Base-by-base conservation (phyloP, 768 basidiomycete species). In the Porpolomopsis calyptriformis region DNA sequence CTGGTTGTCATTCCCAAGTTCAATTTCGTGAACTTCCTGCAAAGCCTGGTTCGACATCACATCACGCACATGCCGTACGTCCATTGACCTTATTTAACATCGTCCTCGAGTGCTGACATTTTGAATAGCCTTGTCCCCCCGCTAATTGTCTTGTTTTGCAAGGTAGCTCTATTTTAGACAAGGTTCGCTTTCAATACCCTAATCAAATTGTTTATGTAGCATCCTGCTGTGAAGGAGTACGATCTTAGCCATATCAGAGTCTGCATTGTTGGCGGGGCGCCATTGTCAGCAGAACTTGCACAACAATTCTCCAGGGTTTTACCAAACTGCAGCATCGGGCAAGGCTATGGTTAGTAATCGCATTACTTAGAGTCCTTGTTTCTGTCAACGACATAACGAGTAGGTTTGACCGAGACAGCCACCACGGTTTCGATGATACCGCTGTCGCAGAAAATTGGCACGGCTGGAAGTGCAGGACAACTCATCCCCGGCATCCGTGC, bases 1-100 rank as follows among this genome's bases (percentile, higher is more conserved):
- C 34, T 82, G 20, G 78, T 83, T 9, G 66, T 82, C n/a, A 59
- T 82, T 4, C 74, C 80, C 5, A 82, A 77, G 50, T 85, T 85
- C 57, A 76, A 63, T 53, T 79, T 82, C 49, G 51, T 58, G 18
- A 64, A 70, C 4, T 78, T 76, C 51, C 58, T 85, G 47, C 59
- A 72, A 37, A 80, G 77, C 60, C 77, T 84, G 25, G 64, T 70
- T 24, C 70, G 68, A 16, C 70, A 83, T 60, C 68, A 64, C 29
- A 77, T 83, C 49, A 71, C 66, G 3, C 73, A 81, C 50, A 61
- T 79, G n/a, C 59, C 71, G 49, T 80, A 74, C 48, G 71, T 85
- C 37, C 59, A 65, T 37, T 68, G 66, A 10, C 49, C 69, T 80
- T 26, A 76, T 74, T 0, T 73, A 80, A 39, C 8, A 29, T 42